These are phyloP conservation scores for Nemania abortiva DNA, from an alignment of 2,329 filamentous ascomycete genomes.

Conservation along the genomic window DNA sequence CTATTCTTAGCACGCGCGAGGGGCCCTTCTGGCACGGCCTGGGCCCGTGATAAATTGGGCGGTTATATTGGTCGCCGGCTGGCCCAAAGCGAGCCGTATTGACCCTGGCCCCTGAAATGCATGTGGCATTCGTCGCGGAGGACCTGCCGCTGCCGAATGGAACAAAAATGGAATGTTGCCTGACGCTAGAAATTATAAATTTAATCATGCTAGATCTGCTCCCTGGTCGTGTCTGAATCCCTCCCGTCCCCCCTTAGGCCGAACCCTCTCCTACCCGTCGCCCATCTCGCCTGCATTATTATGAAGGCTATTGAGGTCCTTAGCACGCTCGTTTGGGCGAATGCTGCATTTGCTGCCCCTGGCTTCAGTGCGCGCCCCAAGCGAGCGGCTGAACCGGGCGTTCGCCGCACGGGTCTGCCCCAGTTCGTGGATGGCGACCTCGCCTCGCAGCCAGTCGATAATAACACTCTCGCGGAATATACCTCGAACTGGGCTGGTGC, in stretches of 20 bases:
- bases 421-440: constrained; percentile 49
- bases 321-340: constrained; percentile 55
- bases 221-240: background rate
- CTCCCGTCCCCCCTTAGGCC: background rate
- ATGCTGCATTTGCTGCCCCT: constrained; percentile 58
- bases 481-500: constrained; percentile 70
- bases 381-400: constrained; percentile 45
- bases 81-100: background rate
- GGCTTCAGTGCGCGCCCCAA: constrained; percentile 56
- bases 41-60: constrained; percentile 17
- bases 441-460: constrained; percentile 46
- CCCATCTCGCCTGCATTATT: constrained; percentile 40
- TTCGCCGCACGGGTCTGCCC: constrained; percentile 46
- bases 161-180: background rate
- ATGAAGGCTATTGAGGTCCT: constrained; percentile 63
- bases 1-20: constrained; percentile 8
- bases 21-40: background rate
- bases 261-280: background rate
- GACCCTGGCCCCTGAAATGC: background rate
- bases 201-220: background rate
- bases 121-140: background rate
- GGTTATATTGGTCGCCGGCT: constrained; percentile 21
- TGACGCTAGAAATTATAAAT: constrained; percentile 3
- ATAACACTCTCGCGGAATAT: constrained; percentile 61
- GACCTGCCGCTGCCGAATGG: background rate